phyloP scores from a whole-genome alignment of 75 land plant species.

The Pseudotsuga menziesii region DNA sequence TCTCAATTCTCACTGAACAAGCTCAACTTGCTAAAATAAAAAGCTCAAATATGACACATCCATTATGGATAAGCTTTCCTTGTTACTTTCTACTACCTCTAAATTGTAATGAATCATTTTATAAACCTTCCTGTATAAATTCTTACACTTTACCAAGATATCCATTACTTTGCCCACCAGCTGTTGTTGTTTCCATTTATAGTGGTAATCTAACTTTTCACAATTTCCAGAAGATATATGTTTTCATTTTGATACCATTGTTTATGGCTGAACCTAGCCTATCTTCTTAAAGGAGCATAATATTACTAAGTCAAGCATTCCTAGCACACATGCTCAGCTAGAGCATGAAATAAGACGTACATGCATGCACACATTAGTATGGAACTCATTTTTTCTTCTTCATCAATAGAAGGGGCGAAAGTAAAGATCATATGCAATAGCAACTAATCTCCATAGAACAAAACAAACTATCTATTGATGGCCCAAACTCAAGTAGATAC shows the following conservation, averaged over 20 bases:
- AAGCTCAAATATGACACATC: no score
- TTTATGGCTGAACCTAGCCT: background rate
- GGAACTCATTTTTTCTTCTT: background rate
- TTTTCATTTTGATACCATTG: background rate
- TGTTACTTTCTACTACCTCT: no score
- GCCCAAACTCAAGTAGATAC: background rate
- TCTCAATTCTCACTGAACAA: no score
- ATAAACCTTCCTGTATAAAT: no score
- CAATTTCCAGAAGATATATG: background rate
- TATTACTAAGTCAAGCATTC: background rate
- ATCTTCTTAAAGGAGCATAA: background rate
- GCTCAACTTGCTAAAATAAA: no score
- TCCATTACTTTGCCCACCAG: no score
- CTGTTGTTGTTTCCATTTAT: no score
- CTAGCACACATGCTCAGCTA: background rate
- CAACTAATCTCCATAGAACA: background rate
- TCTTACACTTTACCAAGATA: no score
- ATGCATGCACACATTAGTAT: background rate
- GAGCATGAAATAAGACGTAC: background rate
- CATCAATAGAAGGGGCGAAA: background rate
- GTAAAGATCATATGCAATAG: background rate
- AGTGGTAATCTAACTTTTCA: background rate
- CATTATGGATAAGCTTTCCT: no score
- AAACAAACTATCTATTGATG: background rate
- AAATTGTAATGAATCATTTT: no score